phyloP scores from a whole-genome alignment of 345 rosid genomes.

The Garcia nutans region DNA sequence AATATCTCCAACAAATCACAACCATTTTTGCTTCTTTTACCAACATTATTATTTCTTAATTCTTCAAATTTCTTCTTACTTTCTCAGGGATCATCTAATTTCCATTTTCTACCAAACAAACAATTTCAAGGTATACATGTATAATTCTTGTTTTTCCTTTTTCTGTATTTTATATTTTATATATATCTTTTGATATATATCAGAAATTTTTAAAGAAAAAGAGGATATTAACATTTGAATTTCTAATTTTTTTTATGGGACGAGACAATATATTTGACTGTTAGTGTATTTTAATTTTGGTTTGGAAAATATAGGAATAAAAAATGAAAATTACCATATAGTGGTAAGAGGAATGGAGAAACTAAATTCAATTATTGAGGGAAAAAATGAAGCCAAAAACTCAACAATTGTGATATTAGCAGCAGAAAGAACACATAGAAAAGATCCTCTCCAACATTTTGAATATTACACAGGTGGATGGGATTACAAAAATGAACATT shows the following conservation, averaged over 20 bases:
- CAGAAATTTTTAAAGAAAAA: no score
- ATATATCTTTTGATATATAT: no score
- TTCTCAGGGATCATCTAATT: background rate
- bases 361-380: background rate
- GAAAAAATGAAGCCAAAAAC: constrained; percentile 21
- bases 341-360: background rate
- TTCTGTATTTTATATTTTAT: no score
- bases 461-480: constrained; percentile 31
- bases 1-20: background rate
- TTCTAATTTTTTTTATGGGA: no score
- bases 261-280: no score
- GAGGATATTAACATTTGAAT: no score
- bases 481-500: constrained; percentile 23
- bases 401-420: constrained; percentile 70
- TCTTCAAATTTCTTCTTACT: constrained; percentile 6
- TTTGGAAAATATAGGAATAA: background rate
- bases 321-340: background rate
- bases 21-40: background rate
- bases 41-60: constrained; percentile 3
- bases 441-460: constrained; percentile 24
- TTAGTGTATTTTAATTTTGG: no score
- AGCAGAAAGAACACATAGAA: constrained; percentile 61
- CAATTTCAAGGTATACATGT: background rate
- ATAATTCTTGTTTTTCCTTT: no score
- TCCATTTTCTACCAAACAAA: background rate